Base-by-base conservation (phyloP, 176 grass and related monocot genomes). In the Carex cristatella region DNA sequence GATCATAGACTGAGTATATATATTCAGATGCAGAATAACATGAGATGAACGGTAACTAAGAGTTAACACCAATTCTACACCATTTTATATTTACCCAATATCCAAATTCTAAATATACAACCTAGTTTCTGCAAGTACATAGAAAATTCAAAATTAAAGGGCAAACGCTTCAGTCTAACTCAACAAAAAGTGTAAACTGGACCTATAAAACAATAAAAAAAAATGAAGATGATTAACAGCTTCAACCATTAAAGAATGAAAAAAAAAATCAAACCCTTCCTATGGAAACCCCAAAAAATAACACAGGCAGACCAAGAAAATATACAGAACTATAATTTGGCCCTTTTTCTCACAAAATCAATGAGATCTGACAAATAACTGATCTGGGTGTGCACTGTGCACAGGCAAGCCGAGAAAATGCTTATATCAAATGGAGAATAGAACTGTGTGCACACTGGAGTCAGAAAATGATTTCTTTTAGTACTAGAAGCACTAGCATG, bases 391-490 rank as follows among this genome's bases (percentile, higher is more conserved):
- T 19, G 14, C 49, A 79, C 51, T 18, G 61, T 19, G 14, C 49
- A 79, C 28, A 79, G 13, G 15, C 51, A 58, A 53, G 30, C 53
- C 53, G 33, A 77, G 13, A 33, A 57, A 58, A 57, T 79, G 74
- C 48, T 79, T 79, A 31, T 77, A 31, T 55, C 12, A 56, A 30
- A 76, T 51, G 42, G 23, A 56, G 4, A 57, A 30, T 32, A 32
- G 8, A 78, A 33, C 51, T 57, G 51, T 57, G 51, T 40, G 38
- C 38, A 40, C 38, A 40, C 4, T 5, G 13, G n/a, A 83, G 83
- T 98, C 80, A 95, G 85, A 99, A 99, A 82, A 95, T 61, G 53
- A 95, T 89, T 28, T 87, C 81, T 86, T 96, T 99, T 48, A 98
- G 94, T 83, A 98, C 79, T 54, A 98, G 68, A 78, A 98, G 95